Percentiles rank a stretch among this genome's conserved stretches.
Evolutionary conservation across 768 basidiomycete genomes (phyloP).

Genomic region (Pleurotus sapidus): DNA sequence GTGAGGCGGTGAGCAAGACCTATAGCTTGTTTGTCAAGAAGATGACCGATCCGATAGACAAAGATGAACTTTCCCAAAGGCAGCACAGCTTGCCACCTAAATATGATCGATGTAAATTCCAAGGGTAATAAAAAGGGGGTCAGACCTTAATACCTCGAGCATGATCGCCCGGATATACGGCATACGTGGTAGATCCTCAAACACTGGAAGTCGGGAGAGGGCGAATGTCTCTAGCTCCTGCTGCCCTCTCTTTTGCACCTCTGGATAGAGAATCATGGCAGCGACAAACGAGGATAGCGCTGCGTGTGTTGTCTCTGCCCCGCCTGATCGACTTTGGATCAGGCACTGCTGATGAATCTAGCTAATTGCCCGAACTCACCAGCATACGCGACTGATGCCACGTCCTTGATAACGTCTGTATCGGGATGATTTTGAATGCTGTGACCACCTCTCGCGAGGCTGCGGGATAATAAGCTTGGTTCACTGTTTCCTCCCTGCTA

Average conservation of each 20-base stretch:
- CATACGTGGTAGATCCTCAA: constrained; percentile 21
- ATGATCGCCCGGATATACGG: constrained; percentile 30
- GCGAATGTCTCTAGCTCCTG: constrained; percentile 27
- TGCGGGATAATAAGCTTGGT: too few relatives aligned
- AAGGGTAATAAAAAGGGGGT: too few relatives aligned
- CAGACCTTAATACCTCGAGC: background rate
- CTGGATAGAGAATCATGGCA: constrained; percentile 25
- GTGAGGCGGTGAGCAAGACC: too few relatives aligned
- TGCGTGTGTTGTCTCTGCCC: constrained; percentile 18
- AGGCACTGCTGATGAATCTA: background rate
- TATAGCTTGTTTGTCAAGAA: too few relatives aligned
- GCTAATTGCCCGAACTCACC: constrained; percentile 1
- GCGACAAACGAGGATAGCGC: constrained; percentile 25
- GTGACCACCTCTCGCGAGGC: too few relatives aligned
- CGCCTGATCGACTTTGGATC: background rate
- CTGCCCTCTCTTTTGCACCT: constrained; percentile 25
- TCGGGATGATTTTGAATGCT: too few relatives aligned
- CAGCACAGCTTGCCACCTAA: background rate
- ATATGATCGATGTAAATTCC: too few relatives aligned
- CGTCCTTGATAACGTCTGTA: background rate
- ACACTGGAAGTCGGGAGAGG: constrained; percentile 25
- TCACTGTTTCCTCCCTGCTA: too few relatives aligned
- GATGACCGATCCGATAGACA: background rate
- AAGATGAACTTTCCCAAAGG: background rate
- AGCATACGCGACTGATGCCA: background rate